A percentile compares a stretch with the other conserved stretches of the same genome.
Evolutionary conservation across 192 early-diverging fungal genomes (phyloP).

Genomic region (Linnemannia hyalina): DNA sequence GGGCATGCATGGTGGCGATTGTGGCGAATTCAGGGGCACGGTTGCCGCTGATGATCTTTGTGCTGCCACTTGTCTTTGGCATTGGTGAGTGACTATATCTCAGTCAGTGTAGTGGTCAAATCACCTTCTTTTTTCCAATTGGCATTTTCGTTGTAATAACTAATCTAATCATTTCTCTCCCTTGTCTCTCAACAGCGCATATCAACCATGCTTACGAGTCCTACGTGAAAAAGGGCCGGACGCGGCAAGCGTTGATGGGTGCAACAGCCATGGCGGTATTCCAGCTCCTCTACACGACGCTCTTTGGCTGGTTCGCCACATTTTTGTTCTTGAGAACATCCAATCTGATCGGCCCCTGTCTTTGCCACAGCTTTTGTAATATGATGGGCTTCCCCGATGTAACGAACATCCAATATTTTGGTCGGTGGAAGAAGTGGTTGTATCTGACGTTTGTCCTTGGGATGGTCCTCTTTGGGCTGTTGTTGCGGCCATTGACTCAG

Average conservation of each 20-base stretch:
- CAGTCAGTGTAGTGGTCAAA: no score
- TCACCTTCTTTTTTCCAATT: neutral
- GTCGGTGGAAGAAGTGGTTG: constrained; percentile 33
- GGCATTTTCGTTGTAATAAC: no score
- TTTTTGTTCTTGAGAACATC: constrained; percentile 76
- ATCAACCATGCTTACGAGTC: constrained; percentile 77
- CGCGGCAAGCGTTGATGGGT: constrained; percentile 47
- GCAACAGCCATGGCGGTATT: constrained; percentile 60
- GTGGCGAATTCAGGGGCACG: constrained; percentile 59
- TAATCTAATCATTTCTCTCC: neutral
- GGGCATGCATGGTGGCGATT: constrained; percentile 76
- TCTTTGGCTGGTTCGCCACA: constrained; percentile 86
- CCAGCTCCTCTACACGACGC: constrained; percentile 79
- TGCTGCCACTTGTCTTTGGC: constrained; percentile 79
- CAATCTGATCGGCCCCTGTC: constrained; percentile 61
- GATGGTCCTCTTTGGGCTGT: constrained; percentile 39
- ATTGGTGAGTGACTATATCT: constrained; percentile 61
- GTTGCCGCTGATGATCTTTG: constrained; percentile 59
- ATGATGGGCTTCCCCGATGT: constrained; percentile 83
- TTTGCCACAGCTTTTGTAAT: constrained; percentile 82
- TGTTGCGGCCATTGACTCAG: constrained; percentile 49
- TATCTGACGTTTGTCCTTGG: constrained; percentile 42
- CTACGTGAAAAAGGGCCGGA: constrained; percentile 61
- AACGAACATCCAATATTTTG: constrained; percentile 50
- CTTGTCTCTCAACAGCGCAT: constrained; percentile 64